A percentile compares a stretch with the other conserved stretches of the same genome.
phyloP scores from a whole-genome alignment of 768 basidiomycete species.

The Tylopilus vinaceipallidus region DNA sequence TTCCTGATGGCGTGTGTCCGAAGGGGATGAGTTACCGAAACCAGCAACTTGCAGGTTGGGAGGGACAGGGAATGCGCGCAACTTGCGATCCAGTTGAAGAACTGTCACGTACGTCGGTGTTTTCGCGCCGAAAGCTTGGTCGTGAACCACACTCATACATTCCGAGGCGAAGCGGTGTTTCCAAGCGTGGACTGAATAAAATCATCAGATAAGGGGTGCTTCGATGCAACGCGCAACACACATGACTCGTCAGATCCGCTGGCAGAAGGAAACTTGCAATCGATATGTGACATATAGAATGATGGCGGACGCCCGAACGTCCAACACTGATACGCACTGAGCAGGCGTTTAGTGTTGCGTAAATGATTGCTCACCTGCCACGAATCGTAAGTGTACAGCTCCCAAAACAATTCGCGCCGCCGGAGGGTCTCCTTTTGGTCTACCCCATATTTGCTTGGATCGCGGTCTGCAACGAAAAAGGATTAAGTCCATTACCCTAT shows the following conservation, averaged over 20 bases:
- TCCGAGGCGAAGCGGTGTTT: slow-evolving; percentile 68
- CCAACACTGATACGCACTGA: slow-evolving; percentile 43
- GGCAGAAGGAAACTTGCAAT: slow-evolving; percentile 58
- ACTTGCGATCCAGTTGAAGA: slow-evolving; percentile 63
- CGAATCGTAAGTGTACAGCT: slow-evolving; percentile 41
- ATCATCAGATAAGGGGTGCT: slow-evolving; percentile 2
- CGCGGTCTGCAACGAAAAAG: slow-evolving; percentile 47
- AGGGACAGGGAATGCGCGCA: slow-evolving; percentile 67
- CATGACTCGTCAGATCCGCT: slow-evolving; percentile 58
- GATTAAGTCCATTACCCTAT: background rate
- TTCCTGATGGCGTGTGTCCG: slow-evolving; percentile 40
- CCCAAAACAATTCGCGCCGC: slow-evolving; percentile 71
- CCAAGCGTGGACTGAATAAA: slow-evolving; percentile 58
- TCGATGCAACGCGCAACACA: slow-evolving; percentile 23
- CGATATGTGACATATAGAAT: slow-evolving; percentile 63
- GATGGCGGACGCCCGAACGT: slow-evolving; percentile 72
- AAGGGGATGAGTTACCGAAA: slow-evolving; percentile 52
- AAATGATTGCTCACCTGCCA: slow-evolving; percentile 27
- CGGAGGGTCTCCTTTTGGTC: slow-evolving; percentile 56
- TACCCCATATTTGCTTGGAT: slow-evolving; percentile 64
- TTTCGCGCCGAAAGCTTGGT: slow-evolving; percentile 70
- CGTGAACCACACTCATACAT: slow-evolving; percentile 67
- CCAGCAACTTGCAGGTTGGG: slow-evolving; percentile 65
- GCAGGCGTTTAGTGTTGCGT: slow-evolving; percentile 26
- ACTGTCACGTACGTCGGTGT: slow-evolving; percentile 66